phyloP scores from a whole-genome alignment of 768 basidiomycete species.

The Suillus alpinus region DNA sequence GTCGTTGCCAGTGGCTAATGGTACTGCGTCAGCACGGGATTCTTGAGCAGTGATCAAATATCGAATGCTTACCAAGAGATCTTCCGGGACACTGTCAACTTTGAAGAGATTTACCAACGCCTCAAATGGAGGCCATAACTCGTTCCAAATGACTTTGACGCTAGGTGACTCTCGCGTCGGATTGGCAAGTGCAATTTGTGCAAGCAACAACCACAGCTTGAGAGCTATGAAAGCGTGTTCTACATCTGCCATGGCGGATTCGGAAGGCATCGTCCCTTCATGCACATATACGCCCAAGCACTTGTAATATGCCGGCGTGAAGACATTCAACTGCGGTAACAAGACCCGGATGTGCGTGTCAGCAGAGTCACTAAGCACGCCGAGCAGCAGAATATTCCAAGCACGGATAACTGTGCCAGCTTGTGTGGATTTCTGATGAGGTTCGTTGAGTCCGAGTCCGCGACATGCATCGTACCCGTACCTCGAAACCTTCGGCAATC shows the following conservation, averaged over 20 bases:
- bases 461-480: conserved; percentile 29
- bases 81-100: conserved; percentile 43
- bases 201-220: conserved; percentile 69
- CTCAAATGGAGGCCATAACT: conserved; percentile 73
- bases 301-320: conserved; percentile 45
- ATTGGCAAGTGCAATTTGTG: conserved; percentile 26
- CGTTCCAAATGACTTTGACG: conserved; percentile 59
- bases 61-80: conserved; percentile 8
- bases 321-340: conserved; percentile 48
- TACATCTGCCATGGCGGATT: conserved; percentile 52
- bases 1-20: conserved; percentile 52
- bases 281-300: conserved; percentile 42
- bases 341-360: conserved; percentile 33
- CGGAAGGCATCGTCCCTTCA: conserved; percentile 34
- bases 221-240: conserved; percentile 68
- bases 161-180: conserved; percentile 14
- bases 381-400: conserved; percentile 65
- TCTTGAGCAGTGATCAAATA: neutral
- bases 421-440: conserved; percentile 33
- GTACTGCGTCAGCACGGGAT: conserved; percentile 5
- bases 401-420: conserved; percentile 44
- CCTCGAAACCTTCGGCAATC: conserved; percentile 27
- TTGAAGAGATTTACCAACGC: conserved; percentile 49
- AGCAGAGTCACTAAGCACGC: conserved; percentile 43
- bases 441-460: neutral